Conservation (phyloP, 768 basidiomycete genomes). For the Russula emetica region DNA sequence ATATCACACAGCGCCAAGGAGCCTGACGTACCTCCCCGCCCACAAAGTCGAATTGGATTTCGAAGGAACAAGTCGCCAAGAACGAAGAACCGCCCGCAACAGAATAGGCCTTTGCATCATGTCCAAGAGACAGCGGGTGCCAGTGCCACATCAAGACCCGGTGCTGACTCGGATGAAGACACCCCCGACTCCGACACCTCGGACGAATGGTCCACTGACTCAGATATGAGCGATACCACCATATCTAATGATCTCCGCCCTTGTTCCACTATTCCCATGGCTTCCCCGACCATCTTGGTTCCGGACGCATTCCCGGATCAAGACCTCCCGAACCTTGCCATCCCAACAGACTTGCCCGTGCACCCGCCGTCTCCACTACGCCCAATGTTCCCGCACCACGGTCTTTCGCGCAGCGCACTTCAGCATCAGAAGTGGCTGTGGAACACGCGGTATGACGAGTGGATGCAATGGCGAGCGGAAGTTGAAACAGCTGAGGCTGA, state of each 20-base stretch:
- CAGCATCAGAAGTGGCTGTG: slow-evolving; percentile 60
- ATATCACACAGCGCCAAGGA: slow-evolving; percentile 19
- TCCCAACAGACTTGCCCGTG: slow-evolving; percentile 8
- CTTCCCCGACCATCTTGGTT: slow-evolving; percentile 16
- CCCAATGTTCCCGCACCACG: slow-evolving; percentile 42
- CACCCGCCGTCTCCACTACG: slow-evolving; percentile 6
- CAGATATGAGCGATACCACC: slow-evolving; percentile 22
- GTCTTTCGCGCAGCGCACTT: slow-evolving; percentile 58
- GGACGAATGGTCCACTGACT: slow-evolving; percentile 29
- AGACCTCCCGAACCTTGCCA: background rate
- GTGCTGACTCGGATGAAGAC: slow-evolving; percentile 20
- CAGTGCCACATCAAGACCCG: background rate
- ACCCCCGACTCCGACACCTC: slow-evolving; percentile 26
- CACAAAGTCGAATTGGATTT: slow-evolving; percentile 28
- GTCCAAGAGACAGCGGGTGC: background rate
- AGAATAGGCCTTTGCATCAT: background rate
- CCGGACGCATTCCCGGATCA: slow-evolving; percentile 20
- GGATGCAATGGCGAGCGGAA: slow-evolving; percentile 38
- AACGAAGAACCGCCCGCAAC: background rate
- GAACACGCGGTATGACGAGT: slow-evolving; percentile 51
- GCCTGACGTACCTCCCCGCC: slow-evolving; percentile 24
- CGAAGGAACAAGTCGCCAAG: slow-evolving; percentile 1
- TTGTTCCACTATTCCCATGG: slow-evolving; percentile 4
- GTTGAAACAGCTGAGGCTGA: slow-evolving; percentile 22
- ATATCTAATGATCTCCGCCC: slow-evolving; percentile 7